Percentiles rank a stretch among this genome's conserved stretches.
These are phyloP conservation scores for Akanthomyces lecanii DNA, from an alignment of 2,329 filamentous ascomycete species.

Conservation along the genomic window DNA sequence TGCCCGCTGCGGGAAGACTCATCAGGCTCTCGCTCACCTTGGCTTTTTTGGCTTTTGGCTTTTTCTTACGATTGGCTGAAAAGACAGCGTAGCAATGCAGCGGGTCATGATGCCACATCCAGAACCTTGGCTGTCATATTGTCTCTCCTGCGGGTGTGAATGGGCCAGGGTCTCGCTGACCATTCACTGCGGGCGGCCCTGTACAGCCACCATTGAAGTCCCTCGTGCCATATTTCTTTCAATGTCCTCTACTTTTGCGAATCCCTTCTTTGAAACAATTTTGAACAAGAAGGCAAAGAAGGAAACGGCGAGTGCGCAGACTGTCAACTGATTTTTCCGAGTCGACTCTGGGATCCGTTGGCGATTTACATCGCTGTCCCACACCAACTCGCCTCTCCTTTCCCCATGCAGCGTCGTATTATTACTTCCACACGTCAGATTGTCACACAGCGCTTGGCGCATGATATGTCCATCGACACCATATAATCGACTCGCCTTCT, in stretches of 20 bases:
- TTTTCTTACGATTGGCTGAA: background rate
- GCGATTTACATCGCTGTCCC: background rate
- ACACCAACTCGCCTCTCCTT: background rate
- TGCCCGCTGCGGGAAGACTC: background rate
- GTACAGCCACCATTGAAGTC: background rate
- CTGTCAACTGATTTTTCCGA: background rate
- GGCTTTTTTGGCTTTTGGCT: background rate
- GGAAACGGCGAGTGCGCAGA: background rate
- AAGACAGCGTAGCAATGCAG: background rate
- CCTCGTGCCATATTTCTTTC: background rate
- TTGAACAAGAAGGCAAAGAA: background rate
- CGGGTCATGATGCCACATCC: background rate
- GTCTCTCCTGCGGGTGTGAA: background rate
- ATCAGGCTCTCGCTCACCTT: background rate
- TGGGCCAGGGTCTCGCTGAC: background rate
- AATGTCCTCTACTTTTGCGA: too few species aligned
- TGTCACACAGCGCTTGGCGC: background rate
- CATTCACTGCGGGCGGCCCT: too few species aligned
- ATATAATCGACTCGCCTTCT: background rate
- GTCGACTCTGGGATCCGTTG: background rate
- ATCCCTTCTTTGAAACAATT: background rate
- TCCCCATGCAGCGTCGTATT: conserved; percentile 11
- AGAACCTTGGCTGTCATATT: background rate
- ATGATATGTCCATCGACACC: background rate
- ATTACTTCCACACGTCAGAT: conserved; percentile 13